phyloP scores from a whole-genome alignment of 2,329 filamentous ascomycete species.

The Alternaria consortialis region DNA sequence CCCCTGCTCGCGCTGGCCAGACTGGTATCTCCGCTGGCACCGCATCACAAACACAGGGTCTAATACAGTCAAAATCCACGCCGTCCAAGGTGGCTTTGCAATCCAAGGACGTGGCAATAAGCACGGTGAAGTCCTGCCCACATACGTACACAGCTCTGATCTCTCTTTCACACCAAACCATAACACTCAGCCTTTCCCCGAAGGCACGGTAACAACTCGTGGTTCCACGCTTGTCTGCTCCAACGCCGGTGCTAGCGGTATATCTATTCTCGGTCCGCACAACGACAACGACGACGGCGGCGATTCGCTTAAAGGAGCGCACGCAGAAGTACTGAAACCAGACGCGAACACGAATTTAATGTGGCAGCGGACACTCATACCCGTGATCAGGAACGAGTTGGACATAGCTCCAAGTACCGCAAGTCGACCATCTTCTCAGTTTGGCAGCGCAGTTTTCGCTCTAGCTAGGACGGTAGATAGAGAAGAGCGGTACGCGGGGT shows the following conservation, averaged over 20 bases:
- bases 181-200: conserved; percentile 7
- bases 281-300: background rate
- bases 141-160: background rate
- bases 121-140: conserved; percentile 31
- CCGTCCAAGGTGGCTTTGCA: conserved; percentile 41
- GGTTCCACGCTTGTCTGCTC: conserved; percentile 34
- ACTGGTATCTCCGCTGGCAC: conserved; percentile 43
- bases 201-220: conserved; percentile 28
- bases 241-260: conserved; percentile 40
- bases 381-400: conserved; percentile 25
- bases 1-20: conserved; percentile 37
- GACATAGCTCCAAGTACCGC: background rate
- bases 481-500: conserved; percentile 19
- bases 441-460: conserved; percentile 38
- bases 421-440: background rate
- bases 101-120: conserved; percentile 37
- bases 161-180: background rate
- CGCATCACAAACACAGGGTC: conserved; percentile 21
- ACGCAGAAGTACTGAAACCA: conserved; percentile 37
- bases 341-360: conserved; percentile 49
- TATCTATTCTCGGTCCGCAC: conserved; percentile 17
- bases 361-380: conserved; percentile 47
- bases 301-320: background rate
- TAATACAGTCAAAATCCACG: conserved; percentile 4
- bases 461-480: conserved; percentile 26